Evolutionary conservation across 805 yeast species (phyloP).

Genomic region (Yarrowia sp.): DNA sequence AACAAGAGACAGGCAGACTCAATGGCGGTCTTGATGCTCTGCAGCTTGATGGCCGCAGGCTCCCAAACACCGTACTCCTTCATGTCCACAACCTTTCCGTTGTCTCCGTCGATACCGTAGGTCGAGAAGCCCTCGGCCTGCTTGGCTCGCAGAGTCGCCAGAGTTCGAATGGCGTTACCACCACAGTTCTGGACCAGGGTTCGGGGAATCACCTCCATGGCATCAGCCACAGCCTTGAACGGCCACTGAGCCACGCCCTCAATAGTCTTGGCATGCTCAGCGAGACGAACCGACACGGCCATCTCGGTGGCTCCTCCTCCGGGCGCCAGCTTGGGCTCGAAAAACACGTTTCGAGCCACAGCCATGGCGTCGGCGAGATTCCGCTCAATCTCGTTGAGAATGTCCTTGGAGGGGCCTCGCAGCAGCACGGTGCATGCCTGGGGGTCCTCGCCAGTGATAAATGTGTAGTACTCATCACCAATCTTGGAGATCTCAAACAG

Average conservation of each 20-base stretch:
- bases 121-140: constrained; percentile 88
- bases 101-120: constrained; percentile 91
- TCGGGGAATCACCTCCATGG: constrained; percentile 97
- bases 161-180: constrained; percentile 85
- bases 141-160: constrained; percentile 90
- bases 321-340: constrained; percentile 92
- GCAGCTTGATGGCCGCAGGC: constrained; percentile 97
- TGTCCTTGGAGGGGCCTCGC: constrained; percentile 96
- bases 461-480: constrained; percentile 96
- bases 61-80: constrained; percentile 96
- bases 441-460: constrained; percentile 70
- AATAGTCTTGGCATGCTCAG: constrained; percentile 85
- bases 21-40: constrained; percentile 94
- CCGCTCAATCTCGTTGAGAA: constrained; percentile 92
- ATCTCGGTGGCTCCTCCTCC: constrained; percentile 99
- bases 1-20: constrained; percentile 93
- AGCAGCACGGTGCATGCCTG: constrained; percentile 89
- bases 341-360: constrained; percentile 89
- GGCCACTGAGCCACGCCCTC: constrained; percentile 99
- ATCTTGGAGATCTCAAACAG: constrained; percentile 88
- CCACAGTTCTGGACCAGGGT: constrained; percentile 97
- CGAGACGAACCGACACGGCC: constrained; percentile 87
- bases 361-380: constrained; percentile 98
- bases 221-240: constrained; percentile 97
- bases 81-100: constrained; percentile 94